Evolutionary conservation across 2,329 filamentous ascomycete genomes (phyloP).

Genomic region (Trichoderma harzianum): DNA sequence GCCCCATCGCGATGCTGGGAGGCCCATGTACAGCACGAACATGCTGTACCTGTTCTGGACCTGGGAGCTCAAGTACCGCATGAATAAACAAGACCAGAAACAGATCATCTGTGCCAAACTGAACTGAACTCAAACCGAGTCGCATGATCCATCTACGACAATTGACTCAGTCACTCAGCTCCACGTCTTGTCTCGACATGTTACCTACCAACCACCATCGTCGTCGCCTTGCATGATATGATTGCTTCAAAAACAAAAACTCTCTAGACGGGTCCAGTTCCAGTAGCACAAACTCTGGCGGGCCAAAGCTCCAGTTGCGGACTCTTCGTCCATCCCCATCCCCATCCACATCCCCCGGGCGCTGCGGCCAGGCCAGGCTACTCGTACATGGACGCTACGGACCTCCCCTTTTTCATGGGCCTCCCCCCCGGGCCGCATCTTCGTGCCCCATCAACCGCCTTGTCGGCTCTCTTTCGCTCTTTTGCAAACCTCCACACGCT

Average conservation of each 20-base stretch:
- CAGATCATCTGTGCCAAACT: neutral
- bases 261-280: neutral
- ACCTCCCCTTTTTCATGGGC: conserved; percentile 16
- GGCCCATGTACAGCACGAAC: neutral
- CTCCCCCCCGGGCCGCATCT: conserved; percentile 17
- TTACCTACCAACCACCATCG: neutral
- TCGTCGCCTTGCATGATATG: conserved; percentile 5
- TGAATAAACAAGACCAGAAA: neutral
- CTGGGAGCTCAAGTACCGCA: neutral
- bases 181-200: neutral
- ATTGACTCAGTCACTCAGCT: neutral
- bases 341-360: neutral
- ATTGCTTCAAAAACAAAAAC: neutral
- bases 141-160: neutral
- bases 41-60: neutral
- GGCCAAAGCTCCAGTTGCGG: neutral
- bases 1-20: neutral
- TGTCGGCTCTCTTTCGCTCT: conserved; percentile 8
- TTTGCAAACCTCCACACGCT: conserved; percentile 9
- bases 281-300: neutral
- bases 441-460: conserved; percentile 1
- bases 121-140: neutral
- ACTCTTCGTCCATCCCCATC: neutral
- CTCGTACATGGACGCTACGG: neutral
- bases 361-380: conserved; percentile 7